Evolutionary conservation across 768 basidiomycete genomes (phyloP).

Genomic region (Termitomyces sp.): DNA sequence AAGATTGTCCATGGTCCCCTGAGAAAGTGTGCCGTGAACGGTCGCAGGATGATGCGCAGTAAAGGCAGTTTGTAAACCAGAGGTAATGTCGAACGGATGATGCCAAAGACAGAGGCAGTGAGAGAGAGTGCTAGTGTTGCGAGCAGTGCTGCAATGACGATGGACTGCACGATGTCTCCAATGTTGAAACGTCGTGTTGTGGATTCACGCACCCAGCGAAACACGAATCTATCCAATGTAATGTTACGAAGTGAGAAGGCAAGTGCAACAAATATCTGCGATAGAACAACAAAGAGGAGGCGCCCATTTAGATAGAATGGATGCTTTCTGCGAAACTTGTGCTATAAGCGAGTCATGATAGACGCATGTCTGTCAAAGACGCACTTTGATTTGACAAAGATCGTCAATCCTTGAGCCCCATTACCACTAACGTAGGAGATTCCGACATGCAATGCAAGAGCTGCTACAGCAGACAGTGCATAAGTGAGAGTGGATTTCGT

Average conservation of each 20-base stretch:
- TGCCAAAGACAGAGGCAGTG: conserved; percentile 44
- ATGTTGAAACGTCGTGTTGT: conserved; percentile 13
- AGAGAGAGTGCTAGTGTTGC: conserved; percentile 33
- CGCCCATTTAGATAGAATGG: conserved; percentile 72
- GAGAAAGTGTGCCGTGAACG: conserved; percentile 63
- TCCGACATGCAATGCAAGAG: conserved; percentile 41
- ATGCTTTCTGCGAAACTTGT: conserved; percentile 50
- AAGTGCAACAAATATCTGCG: conserved; percentile 46
- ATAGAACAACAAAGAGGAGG: conserved; percentile 54
- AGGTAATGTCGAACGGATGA: conserved; percentile 47
- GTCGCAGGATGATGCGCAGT: conserved; percentile 46
- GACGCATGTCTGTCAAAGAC: conserved; percentile 15
- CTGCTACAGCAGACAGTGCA: conserved; percentile 39
- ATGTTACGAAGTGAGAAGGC: conserved; percentile 54
- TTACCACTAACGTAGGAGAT: conserved; percentile 26
- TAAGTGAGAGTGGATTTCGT: conserved; percentile 45
- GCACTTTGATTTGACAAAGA: conserved; percentile 71
- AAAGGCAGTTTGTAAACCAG: conserved; percentile 54
- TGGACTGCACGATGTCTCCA: conserved; percentile 22
- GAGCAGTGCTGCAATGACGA: conserved; percentile 40
- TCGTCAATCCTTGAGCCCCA: conserved; percentile 30
- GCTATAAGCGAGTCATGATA: conserved; percentile 2
- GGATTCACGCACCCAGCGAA: conserved; percentile 33
- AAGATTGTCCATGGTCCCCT: conserved; percentile 51
- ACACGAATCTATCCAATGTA: conserved; percentile 60